Conservation (phyloP, 352 stramenopile genomes). For the Phytopythium boreale region DNA sequence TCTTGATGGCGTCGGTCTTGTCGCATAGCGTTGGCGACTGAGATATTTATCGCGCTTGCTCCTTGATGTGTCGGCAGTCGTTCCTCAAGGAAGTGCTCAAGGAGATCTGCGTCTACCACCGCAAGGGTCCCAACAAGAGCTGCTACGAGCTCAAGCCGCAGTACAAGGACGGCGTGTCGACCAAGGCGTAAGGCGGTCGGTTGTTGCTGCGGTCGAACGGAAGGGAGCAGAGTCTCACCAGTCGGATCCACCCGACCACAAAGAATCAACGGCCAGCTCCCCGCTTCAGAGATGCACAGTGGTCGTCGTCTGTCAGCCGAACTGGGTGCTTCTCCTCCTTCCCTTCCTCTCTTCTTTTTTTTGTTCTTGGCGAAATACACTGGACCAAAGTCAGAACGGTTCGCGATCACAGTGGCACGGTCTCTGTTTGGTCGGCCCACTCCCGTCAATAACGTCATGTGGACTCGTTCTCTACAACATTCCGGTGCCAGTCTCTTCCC, state of each 20-base stretch:
- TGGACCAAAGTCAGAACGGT: neutral
- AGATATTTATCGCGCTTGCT: neutral
- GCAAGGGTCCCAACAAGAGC: slow-evolving; percentile 87
- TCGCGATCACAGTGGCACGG: slow-evolving; percentile 1
- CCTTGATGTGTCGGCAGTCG: slow-evolving; percentile 40
- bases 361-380: neutral
- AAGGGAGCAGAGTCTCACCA: too few species aligned
- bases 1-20: neutral
- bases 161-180: slow-evolving; percentile 73
- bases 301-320: too few species aligned
- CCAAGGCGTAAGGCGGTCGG: slow-evolving; percentile 22
- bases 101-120: slow-evolving; percentile 88
- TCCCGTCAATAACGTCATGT: neutral
- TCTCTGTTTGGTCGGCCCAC: neutral
- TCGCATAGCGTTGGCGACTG: neutral
- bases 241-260: too few species aligned
- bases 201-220: neutral
- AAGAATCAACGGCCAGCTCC: too few species aligned
- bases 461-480: neutral
- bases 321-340: neutral
- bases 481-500: neutral
- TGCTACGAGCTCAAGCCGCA: slow-evolving; percentile 89
- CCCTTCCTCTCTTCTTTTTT: neutral
- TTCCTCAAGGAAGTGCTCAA: slow-evolving; percentile 88
- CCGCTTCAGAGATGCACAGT: too few species aligned